Conservation (phyloP, 345 rosid species). For the Chamaenerion angustifolium region DNA sequence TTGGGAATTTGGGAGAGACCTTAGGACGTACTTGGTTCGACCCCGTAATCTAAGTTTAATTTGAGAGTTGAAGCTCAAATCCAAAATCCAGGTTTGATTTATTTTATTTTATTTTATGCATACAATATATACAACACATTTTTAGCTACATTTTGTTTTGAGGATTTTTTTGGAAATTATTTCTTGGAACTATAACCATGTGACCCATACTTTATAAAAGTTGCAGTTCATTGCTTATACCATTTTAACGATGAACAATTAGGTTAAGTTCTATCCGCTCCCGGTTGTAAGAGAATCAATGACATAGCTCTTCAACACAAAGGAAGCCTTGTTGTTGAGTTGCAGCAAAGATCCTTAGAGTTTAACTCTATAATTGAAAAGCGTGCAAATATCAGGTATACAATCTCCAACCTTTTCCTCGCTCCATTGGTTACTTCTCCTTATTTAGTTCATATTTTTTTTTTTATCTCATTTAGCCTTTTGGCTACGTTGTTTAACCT, state of each 20-base stretch:
- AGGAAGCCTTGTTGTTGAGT: slow-evolving; percentile 87
- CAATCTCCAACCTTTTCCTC: slow-evolving; percentile 4
- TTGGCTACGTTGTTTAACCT: background rate
- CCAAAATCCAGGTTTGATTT: no score
- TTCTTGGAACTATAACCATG: no score
- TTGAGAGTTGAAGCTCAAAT: no score
- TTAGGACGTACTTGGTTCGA: no score
- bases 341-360: slow-evolving; percentile 97
- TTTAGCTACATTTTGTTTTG: no score
- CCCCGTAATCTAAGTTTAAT: no score
- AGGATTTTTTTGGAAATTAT: no score
- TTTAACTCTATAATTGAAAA: slow-evolving; percentile 76
- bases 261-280: background rate
- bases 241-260: background rate
- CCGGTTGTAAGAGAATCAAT: slow-evolving; percentile 56
- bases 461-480: background rate
- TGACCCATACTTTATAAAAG: background rate
- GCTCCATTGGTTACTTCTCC: slow-evolving; percentile 5
- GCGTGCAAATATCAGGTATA: slow-evolving; percentile 71
- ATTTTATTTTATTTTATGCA: no score
- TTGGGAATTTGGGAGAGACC: no score
- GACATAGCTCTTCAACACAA: slow-evolving; percentile 54
- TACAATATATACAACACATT: no score
- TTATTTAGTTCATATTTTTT: slow-evolving; percentile 1
- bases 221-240: background rate